A percentile compares a stretch with the other conserved stretches of the same genome.
These are phyloP conservation scores for Platanus orientalis DNA, from an alignment of 164 flowering plant genomes.

Conservation along the genomic window DNA sequence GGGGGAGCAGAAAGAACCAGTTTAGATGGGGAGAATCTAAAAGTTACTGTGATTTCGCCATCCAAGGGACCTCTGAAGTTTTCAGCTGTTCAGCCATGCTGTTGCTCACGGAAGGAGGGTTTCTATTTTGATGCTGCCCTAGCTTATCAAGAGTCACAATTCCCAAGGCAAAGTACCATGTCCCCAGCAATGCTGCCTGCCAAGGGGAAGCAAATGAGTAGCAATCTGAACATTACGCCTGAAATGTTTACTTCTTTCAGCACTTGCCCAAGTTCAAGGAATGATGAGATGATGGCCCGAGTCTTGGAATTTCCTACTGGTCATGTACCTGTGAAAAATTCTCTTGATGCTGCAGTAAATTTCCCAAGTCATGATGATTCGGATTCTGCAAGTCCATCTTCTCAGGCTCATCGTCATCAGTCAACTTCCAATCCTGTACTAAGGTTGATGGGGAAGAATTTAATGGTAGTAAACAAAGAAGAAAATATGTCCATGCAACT, in stretches of 20 bases:
- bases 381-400: conserved; percentile 37
- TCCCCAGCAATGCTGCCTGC: conserved; percentile 22
- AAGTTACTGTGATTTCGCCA: conserved; percentile 14
- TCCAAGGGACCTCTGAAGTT: conserved; percentile 21
- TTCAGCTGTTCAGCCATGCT: conserved; percentile 47
- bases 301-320: conserved; percentile 17
- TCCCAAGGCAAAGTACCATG: conserved; percentile 25
- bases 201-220: conserved; percentile 25
- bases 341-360: conserved; percentile 21
- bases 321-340: conserved; percentile 17
- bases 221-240: conserved; percentile 18
- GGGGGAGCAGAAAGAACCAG: conserved; percentile 21
- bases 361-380: conserved; percentile 23
- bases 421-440: conserved; percentile 55
- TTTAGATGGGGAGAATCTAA: conserved; percentile 20
- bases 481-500: conserved; percentile 35
- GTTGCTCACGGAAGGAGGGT: conserved; percentile 54
- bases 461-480: conserved; percentile 66
- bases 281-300: conserved; percentile 23
- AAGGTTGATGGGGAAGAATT: conserved; percentile 88
- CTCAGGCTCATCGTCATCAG: conserved; percentile 17
- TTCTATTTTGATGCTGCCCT: conserved; percentile 21
- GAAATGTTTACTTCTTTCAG: conserved; percentile 23
- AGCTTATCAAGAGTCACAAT: conserved; percentile 38
- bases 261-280: conserved; percentile 15